Percentiles rank a stretch among this genome's conserved stretches.
These are phyloP conservation scores for Aegle marmelos DNA, from an alignment of 345 rosid species.

Conservation along the genomic window DNA sequence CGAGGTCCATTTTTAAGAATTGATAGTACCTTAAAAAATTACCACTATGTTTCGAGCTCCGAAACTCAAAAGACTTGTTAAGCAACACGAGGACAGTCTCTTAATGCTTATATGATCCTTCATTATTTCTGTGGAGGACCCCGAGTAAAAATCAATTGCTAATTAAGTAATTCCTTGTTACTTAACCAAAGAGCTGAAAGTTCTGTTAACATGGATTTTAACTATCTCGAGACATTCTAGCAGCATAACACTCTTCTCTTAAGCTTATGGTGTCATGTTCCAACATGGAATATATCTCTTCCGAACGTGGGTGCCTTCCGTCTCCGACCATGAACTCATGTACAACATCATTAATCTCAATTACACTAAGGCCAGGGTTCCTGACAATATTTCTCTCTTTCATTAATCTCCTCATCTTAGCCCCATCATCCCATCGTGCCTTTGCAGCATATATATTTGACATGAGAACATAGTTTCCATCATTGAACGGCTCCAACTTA, in stretches of 20 bases:
- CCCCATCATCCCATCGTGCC: conserved; percentile 40
- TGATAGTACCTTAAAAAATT: no score
- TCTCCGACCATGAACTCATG: conserved; percentile 28
- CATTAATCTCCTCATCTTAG: conserved; percentile 32
- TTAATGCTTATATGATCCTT: no score
- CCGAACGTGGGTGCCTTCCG: conserved; percentile 22
- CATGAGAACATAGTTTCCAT: conserved; percentile 41
- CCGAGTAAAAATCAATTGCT: no score
- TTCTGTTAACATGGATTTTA: no score
- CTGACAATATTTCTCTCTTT: conserved; percentile 22
- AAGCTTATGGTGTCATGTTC: conserved; percentile 7
- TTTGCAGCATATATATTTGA: conserved; percentile 46
- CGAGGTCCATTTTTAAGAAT: no score
- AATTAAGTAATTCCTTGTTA: no score
- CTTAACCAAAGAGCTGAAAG: neutral
- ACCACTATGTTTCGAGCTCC: no score
- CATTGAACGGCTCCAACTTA: conserved; percentile 39
- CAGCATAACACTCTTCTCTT: neutral
- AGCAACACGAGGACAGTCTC: no score
- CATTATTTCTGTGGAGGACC: no score
- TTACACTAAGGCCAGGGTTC: conserved; percentile 32
- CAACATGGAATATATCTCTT: conserved; percentile 21
- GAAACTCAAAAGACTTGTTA: no score
- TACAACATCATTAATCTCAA: conserved; percentile 20
- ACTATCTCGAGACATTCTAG: neutral